Evolutionary conservation across 768 basidiomycete genomes (phyloP), one percentile per base, ranked within the genome.

Genomic region (Serpula lacrymans): DNA sequence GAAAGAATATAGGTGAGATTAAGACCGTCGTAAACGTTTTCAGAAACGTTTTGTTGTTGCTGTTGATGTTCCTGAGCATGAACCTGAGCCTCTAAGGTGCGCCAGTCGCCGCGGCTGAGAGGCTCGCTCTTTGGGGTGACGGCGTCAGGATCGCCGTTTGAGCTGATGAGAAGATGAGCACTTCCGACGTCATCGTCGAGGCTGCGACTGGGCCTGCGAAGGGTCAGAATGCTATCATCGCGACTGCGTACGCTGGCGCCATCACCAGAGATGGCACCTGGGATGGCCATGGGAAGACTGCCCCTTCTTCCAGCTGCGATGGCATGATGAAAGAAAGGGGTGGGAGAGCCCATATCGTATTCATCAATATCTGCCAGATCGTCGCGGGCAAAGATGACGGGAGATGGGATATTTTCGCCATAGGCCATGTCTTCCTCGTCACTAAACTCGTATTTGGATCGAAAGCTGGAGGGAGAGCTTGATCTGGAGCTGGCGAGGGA

Each of bases 281-380:
- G 75, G 10, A 82, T 81, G 29, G 71, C 68, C 63, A 82, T 75
- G n/a, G 83, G 80, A 12, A 76, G 51, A 49, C 81, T 84, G 10
- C 77, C 77, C 43, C 76, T 68, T 41, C 79, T 69, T 28, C 42
- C 47, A 22, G 57, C 51, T 1, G 30, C 38, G 29, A 43, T 6
- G 22, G 52, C 48, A 1, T 54, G 23, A 18, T 58, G 53, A 41
- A 55, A 21, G 14, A 51, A 36, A 40, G 60, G 50, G 36, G 54
- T 22, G 32, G 52, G 52, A 34, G 55, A 38, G 34, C 51, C 47
- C 24, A 53, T 42, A 39, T 52, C 58, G 45, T 55, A 65, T 62
- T 43, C 60, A 21, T 56, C 51, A 20, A 67, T 34, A 55, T 63
- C 36, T 46, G 56, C 16, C 58, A 75, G 35, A 62, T 59, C 39